phyloP scores from a whole-genome alignment of 805 yeast species.

The Deakozyma indianensis region DNA sequence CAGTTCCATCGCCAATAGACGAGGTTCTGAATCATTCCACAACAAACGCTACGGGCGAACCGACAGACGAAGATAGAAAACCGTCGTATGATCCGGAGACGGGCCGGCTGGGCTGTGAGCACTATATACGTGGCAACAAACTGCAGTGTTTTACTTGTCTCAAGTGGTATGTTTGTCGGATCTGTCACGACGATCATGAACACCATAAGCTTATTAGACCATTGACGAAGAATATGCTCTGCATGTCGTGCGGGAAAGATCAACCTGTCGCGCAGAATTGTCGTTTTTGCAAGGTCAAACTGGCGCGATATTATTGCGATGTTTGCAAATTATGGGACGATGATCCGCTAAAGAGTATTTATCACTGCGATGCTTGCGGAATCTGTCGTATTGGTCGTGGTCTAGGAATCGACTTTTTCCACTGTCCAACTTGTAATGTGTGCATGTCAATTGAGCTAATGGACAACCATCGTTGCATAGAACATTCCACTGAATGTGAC shows the following conservation, averaged over 20 bases:
- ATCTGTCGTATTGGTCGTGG: constrained; percentile 87
- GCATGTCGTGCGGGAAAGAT: constrained; percentile 66
- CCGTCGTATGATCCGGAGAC: constrained; percentile 22
- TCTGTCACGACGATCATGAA: constrained; percentile 65
- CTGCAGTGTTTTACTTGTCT: constrained; percentile 64
- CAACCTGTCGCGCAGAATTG: constrained; percentile 66
- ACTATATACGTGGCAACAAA: constrained; percentile 74
- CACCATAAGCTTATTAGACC: constrained; percentile 45
- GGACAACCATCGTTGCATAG: constrained; percentile 70
- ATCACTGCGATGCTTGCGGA: constrained; percentile 88
- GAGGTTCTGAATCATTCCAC: constrained; percentile 14
- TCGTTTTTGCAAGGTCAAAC: constrained; percentile 44
- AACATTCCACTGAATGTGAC: constrained; percentile 75
- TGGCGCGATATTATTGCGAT: constrained; percentile 67
- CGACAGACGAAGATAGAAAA: constrained; percentile 31
- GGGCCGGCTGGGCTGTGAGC: constrained; percentile 57
- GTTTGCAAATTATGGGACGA: constrained; percentile 74
- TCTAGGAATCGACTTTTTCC: constrained; percentile 77
- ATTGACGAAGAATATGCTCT: constrained; percentile 53
- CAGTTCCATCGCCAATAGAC: constrained; percentile 6
- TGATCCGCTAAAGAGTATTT: constrained; percentile 57
- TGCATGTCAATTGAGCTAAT: constrained; percentile 71
- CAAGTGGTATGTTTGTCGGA: constrained; percentile 67
- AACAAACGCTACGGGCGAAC: constrained; percentile 27
- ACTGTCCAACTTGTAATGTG: constrained; percentile 79